A percentile compares a stretch with the other conserved stretches of the same genome.
Evolutionary conservation across 768 basidiomycete species (phyloP).

Genomic region (Calvatia gigantea): DNA sequence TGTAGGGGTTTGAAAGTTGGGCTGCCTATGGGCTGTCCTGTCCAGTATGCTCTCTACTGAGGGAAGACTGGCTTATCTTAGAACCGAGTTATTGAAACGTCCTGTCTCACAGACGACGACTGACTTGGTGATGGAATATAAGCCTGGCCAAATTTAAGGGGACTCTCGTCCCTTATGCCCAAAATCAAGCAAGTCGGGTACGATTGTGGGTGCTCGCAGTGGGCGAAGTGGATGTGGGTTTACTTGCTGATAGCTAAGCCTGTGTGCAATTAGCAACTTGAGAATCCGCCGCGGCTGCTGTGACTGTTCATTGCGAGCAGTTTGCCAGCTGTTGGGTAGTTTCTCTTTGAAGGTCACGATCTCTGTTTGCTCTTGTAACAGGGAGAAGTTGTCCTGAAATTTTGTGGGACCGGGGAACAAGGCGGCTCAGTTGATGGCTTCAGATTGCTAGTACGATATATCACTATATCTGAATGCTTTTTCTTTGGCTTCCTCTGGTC

Average conservation of each 20-base stretch:
- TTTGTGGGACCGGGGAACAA: conserved; percentile 46
- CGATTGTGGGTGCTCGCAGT: conserved; percentile 26
- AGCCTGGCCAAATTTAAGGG: conserved; percentile 20
- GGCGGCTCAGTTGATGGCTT: conserved; percentile 30
- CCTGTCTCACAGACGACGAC: conserved; percentile 47
- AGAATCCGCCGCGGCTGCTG: conserved; percentile 31
- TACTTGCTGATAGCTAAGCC: conserved; percentile 39
- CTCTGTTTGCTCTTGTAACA: conserved; percentile 28
- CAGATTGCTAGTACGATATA: conserved; percentile 18
- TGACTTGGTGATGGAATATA: conserved; percentile 16
- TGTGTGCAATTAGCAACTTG: conserved; percentile 32
- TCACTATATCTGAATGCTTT: conserved; percentile 20
- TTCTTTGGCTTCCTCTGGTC: conserved; percentile 18
- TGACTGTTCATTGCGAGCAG: conserved; percentile 14
- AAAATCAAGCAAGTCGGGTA: conserved; percentile 20
- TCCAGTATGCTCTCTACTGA: conserved; percentile 20
- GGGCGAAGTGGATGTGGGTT: conserved; percentile 31
- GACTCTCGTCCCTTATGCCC: neutral
- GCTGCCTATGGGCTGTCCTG: conserved; percentile 15
- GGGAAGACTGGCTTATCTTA: conserved; percentile 30
- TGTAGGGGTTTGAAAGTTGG: conserved; percentile 82
- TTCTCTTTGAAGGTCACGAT: conserved; percentile 32
- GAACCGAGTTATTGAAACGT: conserved; percentile 31
- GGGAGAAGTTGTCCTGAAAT: conserved; percentile 31
- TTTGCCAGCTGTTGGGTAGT: conserved; percentile 32